A percentile compares a stretch with the other conserved stretches of the same genome.
These are phyloP conservation scores for Saturnispora galanensis DNA, from an alignment of 805 yeast genomes.

Conservation along the genomic window DNA sequence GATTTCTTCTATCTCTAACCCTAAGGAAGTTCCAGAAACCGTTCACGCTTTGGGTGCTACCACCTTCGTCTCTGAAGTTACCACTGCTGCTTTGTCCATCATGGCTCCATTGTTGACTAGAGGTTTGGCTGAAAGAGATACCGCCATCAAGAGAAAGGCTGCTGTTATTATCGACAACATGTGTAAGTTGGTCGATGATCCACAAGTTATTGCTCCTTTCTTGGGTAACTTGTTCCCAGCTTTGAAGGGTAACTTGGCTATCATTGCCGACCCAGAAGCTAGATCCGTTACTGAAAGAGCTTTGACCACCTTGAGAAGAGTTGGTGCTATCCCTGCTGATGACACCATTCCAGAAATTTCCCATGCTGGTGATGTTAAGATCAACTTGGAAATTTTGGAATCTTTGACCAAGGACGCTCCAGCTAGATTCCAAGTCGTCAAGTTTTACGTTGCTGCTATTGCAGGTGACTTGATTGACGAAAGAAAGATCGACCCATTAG, in stretches of 20 bases:
- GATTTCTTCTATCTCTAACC: conserved; percentile 93
- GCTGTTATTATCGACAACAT: conserved; percentile 99
- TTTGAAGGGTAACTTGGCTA: conserved; percentile 84
- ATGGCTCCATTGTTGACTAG: conserved; percentile 98
- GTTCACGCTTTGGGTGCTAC: conserved; percentile 99
- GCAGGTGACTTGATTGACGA: conserved; percentile 99
- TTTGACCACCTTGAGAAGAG: conserved; percentile 94
- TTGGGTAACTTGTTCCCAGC: conserved; percentile 92
- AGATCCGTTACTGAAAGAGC: conserved; percentile 98
- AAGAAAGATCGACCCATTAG: conserved; percentile 84
- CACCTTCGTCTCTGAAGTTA: conserved; percentile 98
- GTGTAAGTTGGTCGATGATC: conserved; percentile 99
- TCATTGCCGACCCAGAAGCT: conserved; percentile 99
- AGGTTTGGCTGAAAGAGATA: conserved; percentile 99
- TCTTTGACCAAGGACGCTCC: conserved; percentile 61
- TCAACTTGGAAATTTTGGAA: conserved; percentile 75
- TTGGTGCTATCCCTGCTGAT: conserved; percentile 88
- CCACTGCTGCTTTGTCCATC: conserved; percentile 98
- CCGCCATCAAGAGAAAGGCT: conserved; percentile 98
- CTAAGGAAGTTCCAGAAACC: conserved; percentile 96
- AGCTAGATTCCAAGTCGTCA: conserved; percentile 68
- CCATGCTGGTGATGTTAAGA: conserved; percentile 93
- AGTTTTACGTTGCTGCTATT: conserved; percentile 83
- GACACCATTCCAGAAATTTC: conserved; percentile 95
- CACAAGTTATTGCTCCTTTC: conserved; percentile 99